phyloP scores from a whole-genome alignment of 139 green algal genomes.

The Picochlorum sp. region DNA sequence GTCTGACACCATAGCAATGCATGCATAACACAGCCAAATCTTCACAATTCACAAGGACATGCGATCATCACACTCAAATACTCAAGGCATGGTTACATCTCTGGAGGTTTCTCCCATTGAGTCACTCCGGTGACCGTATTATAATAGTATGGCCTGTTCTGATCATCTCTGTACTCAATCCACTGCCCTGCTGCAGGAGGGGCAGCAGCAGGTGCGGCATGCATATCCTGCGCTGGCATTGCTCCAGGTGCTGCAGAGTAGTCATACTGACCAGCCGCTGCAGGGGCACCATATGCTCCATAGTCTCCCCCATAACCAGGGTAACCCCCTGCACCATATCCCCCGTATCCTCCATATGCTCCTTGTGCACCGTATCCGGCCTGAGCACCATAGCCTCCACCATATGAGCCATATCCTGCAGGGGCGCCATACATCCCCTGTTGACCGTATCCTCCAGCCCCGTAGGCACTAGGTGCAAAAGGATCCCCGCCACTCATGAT shows the following conservation, averaged over 20 bases:
- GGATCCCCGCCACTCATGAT: slow-evolving; percentile 23
- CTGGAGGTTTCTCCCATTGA: slow-evolving; percentile 81
- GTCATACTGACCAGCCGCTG: slow-evolving; percentile 6
- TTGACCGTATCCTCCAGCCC: neutral
- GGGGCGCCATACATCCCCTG: neutral
- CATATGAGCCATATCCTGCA: neutral
- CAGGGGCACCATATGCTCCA: slow-evolving; percentile 1
- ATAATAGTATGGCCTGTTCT: slow-evolving; percentile 83
- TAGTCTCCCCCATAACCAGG: slow-evolving; percentile 14
- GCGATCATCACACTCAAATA: neutral
- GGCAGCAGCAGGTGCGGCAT: neutral
- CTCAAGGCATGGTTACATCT: too few species aligned
- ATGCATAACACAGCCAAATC: too few species aligned
- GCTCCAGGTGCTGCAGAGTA: neutral
- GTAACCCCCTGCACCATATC: slow-evolving; percentile 10
- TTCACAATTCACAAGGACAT: too few species aligned
- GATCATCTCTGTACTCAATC: slow-evolving; percentile 58
- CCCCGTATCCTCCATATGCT: neutral
- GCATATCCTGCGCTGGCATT: neutral
- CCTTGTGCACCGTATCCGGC: neutral
- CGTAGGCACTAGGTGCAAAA: neutral
- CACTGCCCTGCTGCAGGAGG: slow-evolving; percentile 19
- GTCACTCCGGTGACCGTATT: slow-evolving; percentile 73
- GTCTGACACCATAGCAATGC: too few species aligned
- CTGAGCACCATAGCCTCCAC: neutral